Base-by-base conservation (phyloP, 371 early-diverging fungal species). In the Mortierella polycephala region DNA sequence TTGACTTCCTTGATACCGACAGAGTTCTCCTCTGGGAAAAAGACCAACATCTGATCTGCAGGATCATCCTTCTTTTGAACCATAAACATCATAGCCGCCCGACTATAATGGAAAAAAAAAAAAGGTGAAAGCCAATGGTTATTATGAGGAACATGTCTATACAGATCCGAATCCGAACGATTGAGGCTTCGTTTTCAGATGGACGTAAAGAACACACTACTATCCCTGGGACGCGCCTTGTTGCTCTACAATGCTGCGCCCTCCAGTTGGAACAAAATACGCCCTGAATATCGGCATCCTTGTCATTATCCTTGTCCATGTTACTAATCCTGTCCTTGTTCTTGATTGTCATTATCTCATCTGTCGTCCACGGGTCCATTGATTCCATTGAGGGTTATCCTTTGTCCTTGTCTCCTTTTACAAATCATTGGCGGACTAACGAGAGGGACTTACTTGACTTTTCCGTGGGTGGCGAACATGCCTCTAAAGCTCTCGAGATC, bases 1-100 rank as follows among this genome's bases (percentile, higher is more conserved):
- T 92, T 90, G 72, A 97, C 89, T n/a, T 94, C 92, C 75, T 95
- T 95, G 50, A 96, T 93, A 70, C 98, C 97, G 13, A 98, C 94
- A 7, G 94, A 91, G 52, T 89, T 87, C 45, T 94, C 96, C 51
- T 95, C 95, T 18, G 96, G 92, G 86, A 98, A 97, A 80, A 96
- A 96, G 4, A 96, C 93, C 53, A 96, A 87, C 72, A 97, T 84
- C 77, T 96, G 94, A 71, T 95, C 95, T 42, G 90, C 86, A 16
- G 91, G 92, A 75, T 92, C 91, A 74, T 92, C 90, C 71, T 89
- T 89, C 83, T 93, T 92, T 71, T 95, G 91, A 13, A 96, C 96
- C 58, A 95, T 85, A 82, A 96, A 96, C 23, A 93, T 94, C 82
- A 97, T 86, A 13, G 84, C 84, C 53, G 87, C 86, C 44, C 97